Evolutionary conservation across 2,329 filamentous ascomycete genomes (phyloP), one percentile per base, ranked within the genome.

Genomic region (Colletotrichum phormii): DNA sequence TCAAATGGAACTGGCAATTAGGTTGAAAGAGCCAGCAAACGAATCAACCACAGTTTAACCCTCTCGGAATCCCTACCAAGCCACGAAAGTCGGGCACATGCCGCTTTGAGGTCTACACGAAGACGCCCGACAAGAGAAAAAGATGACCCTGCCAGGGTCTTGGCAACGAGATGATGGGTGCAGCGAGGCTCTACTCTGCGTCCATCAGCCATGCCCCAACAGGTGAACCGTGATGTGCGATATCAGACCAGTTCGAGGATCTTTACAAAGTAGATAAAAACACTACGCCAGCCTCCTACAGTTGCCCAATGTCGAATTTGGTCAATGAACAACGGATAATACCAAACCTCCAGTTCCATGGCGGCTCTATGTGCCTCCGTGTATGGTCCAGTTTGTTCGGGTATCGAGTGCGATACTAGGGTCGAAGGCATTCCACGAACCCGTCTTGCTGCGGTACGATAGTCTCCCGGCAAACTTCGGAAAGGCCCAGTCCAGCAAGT

Each of bases 11-110:
- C 46, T 64, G 70, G 70, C 59, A 63, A 49, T 59, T 31, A 54
- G 46, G 46, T 31, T 60, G 54, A 49, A 49, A 49, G 42, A 58
- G 70, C 59, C 70, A 69, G 54, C 42, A 72, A 72, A 72, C 68
- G 57, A 68, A 72, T 64, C n/a, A 64, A 71, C 26, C 49, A 49
- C 49, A 64, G 26, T 71, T 61, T 59, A 62, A 69, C 53, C 53
- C 49, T 63, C 53, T 49, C 13, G 24, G 24, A 18, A n/a, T n/a
- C 29, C 3, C 7, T 6, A 9, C 18, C n/a, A 18, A 24, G 12
- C 24, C 13, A n/a, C 46, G 29, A 8, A 9, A n/a, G 51, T 53
- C 46, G 13, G 61, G 42, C 42, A 49, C 18, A 22, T 49, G 42
- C 8, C n/a, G 18, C 42, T 49, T 49, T 7, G 42, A 22, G 18